A percentile compares a stretch with the other conserved stretches of the same genome.
These are phyloP conservation scores for Eucalyptus cloeziana DNA, from an alignment of 345 rosid species.

Conservation along the genomic window DNA sequence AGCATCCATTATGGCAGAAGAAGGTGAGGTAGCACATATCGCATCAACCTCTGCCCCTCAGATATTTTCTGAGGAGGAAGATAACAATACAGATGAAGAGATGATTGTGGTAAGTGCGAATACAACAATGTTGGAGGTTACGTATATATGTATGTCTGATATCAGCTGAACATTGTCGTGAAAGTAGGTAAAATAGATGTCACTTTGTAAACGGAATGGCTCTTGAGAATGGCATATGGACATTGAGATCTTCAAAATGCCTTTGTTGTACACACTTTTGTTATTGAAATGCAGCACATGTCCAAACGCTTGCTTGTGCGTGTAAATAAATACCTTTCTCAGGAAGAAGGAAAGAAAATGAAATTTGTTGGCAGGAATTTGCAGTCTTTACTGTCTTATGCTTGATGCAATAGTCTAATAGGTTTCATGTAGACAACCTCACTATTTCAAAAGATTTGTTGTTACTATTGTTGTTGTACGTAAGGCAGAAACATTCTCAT, in stretches of 20 bases:
- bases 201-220: not conserved
- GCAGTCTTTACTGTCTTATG: not conserved
- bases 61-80: conserved; percentile 30
- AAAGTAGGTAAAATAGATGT: not conserved
- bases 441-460: not conserved
- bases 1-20: conserved; percentile 53
- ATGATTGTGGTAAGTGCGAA: conserved; percentile 8
- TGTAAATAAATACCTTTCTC: not conserved
- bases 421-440: not conserved
- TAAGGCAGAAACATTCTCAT: not conserved
- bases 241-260: not conserved
- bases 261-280: not conserved
- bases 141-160: not conserved
- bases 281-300: not conserved
- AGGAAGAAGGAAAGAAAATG: not conserved
- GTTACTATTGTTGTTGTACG: not conserved
- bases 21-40: conserved; percentile 8
- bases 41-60: conserved; percentile 34
- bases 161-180: not conserved
- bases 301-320: not conserved
- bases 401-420: not conserved
- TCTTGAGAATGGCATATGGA: not conserved
- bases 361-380: not conserved
- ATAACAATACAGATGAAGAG: conserved; percentile 27
- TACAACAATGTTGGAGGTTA: not conserved